These are phyloP conservation scores for Fomitopsis pinicola DNA, from an alignment of 1,284 basidiomycete genomes.

Conservation along the genomic window DNA sequence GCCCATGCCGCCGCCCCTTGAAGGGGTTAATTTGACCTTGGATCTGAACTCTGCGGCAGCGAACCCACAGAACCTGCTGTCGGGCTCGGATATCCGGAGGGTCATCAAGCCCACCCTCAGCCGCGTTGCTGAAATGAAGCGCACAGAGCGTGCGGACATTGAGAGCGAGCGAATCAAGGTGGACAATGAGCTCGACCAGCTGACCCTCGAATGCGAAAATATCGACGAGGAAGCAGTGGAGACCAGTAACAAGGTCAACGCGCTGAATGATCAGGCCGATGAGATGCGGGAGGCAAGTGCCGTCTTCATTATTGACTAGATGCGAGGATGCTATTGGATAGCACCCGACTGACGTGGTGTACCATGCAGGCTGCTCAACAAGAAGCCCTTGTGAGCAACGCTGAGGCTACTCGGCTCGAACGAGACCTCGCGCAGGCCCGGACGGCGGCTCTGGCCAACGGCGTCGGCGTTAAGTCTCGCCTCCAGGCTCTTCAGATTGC, in stretches of 20 bases:
- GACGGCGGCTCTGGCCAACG: constrained; percentile 70
- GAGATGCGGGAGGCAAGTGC: constrained; percentile 65
- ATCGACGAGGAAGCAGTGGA: constrained; percentile 68
- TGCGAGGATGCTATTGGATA: background rate
- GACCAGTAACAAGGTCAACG: constrained; percentile 63
- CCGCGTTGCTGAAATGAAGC: constrained; percentile 62
- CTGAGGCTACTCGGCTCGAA: constrained; percentile 60
- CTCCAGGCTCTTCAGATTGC: constrained; percentile 61
- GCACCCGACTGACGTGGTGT: background rate
- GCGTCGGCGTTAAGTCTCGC: constrained; percentile 74
- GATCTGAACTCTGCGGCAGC: constrained; percentile 72
- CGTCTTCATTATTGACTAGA: constrained; percentile 1
- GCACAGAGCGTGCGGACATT: constrained; percentile 60
- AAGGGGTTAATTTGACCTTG: constrained; percentile 67
- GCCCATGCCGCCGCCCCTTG: constrained; percentile 61
- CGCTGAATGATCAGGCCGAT: constrained; percentile 73
- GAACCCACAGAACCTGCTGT: constrained; percentile 58
- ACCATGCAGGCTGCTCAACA: constrained; percentile 61
- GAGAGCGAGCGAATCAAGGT: constrained; percentile 73
- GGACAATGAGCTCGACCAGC: constrained; percentile 75
- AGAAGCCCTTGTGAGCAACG: constrained; percentile 59
- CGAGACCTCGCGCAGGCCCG: constrained; percentile 65
- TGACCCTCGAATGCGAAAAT: constrained; percentile 74
- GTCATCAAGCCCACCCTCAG: constrained; percentile 71
- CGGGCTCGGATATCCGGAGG: constrained; percentile 61